A percentile compares a stretch with the other conserved stretches of the same genome.
Evolutionary conservation across 352 stramenopile genomes (phyloP).

Genomic region (Phytophthora fragariaefolia): DNA sequence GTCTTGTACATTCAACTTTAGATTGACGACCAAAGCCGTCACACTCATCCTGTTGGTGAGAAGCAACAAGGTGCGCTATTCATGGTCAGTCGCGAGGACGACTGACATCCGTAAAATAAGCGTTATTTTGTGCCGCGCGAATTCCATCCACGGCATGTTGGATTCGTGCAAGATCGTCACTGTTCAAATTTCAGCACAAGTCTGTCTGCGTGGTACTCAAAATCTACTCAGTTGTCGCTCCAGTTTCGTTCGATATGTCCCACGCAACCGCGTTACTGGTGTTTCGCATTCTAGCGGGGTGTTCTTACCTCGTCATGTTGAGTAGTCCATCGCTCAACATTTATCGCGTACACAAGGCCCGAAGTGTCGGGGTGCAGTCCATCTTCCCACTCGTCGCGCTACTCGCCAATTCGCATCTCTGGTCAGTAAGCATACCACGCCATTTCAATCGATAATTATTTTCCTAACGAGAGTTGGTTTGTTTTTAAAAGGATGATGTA

Average conservation of each 20-base stretch:
- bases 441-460: neutral
- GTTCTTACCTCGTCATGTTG: slow-evolving; percentile 38
- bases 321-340: slow-evolving; percentile 39
- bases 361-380: slow-evolving; percentile 38
- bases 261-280: slow-evolving; percentile 29
- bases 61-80: slow-evolving; percentile 8
- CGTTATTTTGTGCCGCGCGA: neutral
- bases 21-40: neutral
- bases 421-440: slow-evolving; percentile 21
- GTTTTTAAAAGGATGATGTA: slow-evolving; percentile 51
- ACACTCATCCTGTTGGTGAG: neutral
- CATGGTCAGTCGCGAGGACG: slow-evolving; percentile 19
- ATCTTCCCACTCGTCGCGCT: slow-evolving; percentile 45
- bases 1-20: neutral
- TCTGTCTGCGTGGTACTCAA: too few relatives aligned
- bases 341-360: slow-evolving; percentile 34
- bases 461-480: slow-evolving; percentile 3
- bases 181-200: slow-evolving; percentile 7
- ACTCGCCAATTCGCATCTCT: slow-evolving; percentile 44
- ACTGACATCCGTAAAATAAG: neutral
- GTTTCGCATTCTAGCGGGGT: slow-evolving; percentile 36
- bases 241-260: slow-evolving; percentile 18
- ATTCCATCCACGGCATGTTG: neutral
- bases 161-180: slow-evolving; percentile 3
- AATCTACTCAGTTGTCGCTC: neutral